These are phyloP conservation scores for Furcasterigmium sp. DNA, from an alignment of 2,329 filamentous ascomycete species.

Conservation along the genomic window DNA sequence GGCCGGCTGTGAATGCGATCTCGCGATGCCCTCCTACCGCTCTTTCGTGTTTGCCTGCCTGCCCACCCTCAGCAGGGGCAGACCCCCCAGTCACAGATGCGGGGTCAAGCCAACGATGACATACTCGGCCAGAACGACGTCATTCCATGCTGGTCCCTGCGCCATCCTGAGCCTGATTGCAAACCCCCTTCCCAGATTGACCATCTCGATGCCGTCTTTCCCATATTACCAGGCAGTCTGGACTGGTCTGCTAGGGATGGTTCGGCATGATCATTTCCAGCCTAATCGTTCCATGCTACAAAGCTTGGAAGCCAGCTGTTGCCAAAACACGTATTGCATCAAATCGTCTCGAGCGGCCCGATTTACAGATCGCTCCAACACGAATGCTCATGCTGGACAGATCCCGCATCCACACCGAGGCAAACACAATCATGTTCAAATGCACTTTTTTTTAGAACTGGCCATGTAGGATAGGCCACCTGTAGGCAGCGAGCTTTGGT, in stretches of 20 bases:
- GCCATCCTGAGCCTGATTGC: slow-evolving; percentile 1
- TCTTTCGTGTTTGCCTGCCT: not conserved
- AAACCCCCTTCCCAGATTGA: no score
- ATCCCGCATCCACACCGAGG: not conserved
- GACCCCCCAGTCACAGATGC: not conserved
- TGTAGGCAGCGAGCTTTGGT: not conserved
- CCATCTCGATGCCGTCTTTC: not conserved
- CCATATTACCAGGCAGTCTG: not conserved
- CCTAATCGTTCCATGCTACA: no score
- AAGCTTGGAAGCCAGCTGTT: no score
- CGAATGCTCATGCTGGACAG: not conserved
- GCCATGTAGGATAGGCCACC: not conserved
- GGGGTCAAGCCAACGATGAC: slow-evolving; percentile 1
- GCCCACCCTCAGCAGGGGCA: not conserved
- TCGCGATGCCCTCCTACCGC: not conserved
- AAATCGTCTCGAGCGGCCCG: no score
- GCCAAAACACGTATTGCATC: no score
- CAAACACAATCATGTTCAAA: not conserved
- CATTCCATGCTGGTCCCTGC: not conserved
- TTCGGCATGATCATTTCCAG: no score
- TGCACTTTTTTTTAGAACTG: not conserved
- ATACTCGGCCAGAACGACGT: slow-evolving; percentile 1
- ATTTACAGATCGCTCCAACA: no score
- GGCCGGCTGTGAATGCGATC: no score
- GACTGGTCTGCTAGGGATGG: no score